These are phyloP conservation scores for Tetracentron sinense DNA, from an alignment of 164 flowering plant species.

Conservation along the genomic window DNA sequence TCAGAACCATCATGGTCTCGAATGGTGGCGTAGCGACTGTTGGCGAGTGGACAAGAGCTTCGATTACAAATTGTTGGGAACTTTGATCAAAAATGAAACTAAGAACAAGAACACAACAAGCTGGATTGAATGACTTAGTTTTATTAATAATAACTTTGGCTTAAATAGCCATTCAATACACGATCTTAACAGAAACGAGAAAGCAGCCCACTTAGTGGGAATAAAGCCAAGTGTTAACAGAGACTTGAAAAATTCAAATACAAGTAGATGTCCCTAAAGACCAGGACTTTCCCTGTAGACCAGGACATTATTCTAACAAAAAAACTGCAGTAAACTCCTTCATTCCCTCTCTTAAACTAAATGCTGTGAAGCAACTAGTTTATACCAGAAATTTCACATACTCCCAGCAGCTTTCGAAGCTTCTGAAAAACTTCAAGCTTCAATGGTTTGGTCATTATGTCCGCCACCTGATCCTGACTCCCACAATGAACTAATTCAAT, in stretches of 20 bases:
- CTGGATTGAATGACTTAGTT: no score
- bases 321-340: neutral
- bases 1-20: constrained; percentile 58
- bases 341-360: constrained; percentile 14
- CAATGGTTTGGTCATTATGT: constrained; percentile 1
- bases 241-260: no score
- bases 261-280: no score
- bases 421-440: constrained; percentile 7
- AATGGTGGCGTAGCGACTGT: constrained; percentile 92
- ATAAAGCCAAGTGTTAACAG: no score
- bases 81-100: no score
- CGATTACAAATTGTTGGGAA: constrained; percentile 82
- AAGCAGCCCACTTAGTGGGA: no score
- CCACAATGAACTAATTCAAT: constrained; percentile 8
- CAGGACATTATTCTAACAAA: constrained; percentile 1
- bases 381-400: constrained; percentile 1
- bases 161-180: no score
- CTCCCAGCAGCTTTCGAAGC: neutral
- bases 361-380: constrained; percentile 2
- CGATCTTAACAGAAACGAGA: no score
- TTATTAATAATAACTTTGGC: no score
- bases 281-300: no score
- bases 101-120: no score
- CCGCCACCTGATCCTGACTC: constrained; percentile 6
- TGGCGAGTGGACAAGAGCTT: constrained; percentile 95